Evolutionary conservation across 2,329 filamentous ascomycete species (phyloP), one percentile per base, ranked within the genome.

Genomic region (Cytospora mali): DNA sequence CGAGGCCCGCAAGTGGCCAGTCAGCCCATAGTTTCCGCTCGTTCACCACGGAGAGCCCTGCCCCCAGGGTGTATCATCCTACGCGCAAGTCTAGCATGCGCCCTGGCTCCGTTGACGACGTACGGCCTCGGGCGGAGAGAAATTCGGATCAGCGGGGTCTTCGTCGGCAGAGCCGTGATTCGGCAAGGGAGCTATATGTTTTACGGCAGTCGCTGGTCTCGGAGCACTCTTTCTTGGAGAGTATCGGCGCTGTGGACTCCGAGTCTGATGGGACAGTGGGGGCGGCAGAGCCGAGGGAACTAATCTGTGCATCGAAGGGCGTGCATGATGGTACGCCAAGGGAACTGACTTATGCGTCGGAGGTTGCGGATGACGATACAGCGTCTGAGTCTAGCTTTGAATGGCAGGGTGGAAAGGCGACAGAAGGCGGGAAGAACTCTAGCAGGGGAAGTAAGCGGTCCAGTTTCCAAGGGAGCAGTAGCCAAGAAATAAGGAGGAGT

Each of bases 191-290:
- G 23, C 57, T 61, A 28, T 54, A 60, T 29, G 63, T 61, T 18
- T 27, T 61, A n/a, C 64, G 58, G 28, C 61, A 65, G 21, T 63
- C 61, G 21, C 55, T 65, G 18, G 63, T 65, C 31, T 65, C 64
- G 21, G 64, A 65, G 23, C 61, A 25, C 7, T 46, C 48, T 10
- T 63, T 55, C 25, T 10, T 63, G 29, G 64, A 63, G 25, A 65
- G 64, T n/a, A 48, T 54, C 3, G 61, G 46, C 21, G 61, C 64
- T 4, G 42, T 51, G 39, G 56, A 55, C n/a, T n/a, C n/a, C n/a
- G n/a, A n/a, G n/a, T n/a, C n/a, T n/a, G n/a, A n/a, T n/a, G n/a
- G n/a, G n/a, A n/a, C n/a, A n/a, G n/a, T n/a, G n/a, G n/a, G n/a
- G n/a, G n/a, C n/a, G n/a, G n/a, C n/a, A n/a, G n/a, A n/a, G n/a